Evolutionary conservation across 768 basidiomycete genomes (phyloP).

Genomic region (Pleurotus citrinopileatus): DNA sequence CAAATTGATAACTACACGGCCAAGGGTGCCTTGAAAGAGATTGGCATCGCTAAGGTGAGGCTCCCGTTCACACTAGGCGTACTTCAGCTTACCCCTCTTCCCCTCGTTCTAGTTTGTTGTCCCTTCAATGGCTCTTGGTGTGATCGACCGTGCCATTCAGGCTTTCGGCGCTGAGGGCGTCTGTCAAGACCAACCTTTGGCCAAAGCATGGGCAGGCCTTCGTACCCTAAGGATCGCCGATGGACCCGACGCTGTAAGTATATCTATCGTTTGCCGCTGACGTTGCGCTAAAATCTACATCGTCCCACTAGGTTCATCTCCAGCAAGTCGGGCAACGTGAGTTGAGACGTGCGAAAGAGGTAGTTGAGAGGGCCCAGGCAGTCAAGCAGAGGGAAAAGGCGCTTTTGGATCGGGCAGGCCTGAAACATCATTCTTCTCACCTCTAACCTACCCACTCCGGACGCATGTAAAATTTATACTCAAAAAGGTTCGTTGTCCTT

Average conservation of each 20-base stretch:
- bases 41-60: constrained; percentile 91
- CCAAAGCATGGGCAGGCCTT: constrained; percentile 71
- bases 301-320: constrained; percentile 68
- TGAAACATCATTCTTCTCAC: constrained; percentile 32
- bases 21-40: constrained; percentile 96
- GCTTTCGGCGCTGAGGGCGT: constrained; percentile 96
- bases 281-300: constrained; percentile 9
- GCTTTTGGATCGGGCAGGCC: constrained; percentile 55
- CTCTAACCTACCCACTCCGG: constrained; percentile 3
- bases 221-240: constrained; percentile 88
- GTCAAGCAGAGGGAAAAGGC: constrained; percentile 59
- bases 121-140: constrained; percentile 82
- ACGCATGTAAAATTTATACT: too few species aligned
- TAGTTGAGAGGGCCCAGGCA: constrained; percentile 54
- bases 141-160: constrained; percentile 96
- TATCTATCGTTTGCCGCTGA: constrained; percentile 8
- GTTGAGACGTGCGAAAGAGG: constrained; percentile 67
- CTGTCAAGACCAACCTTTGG: constrained; percentile 84
- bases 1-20: constrained; percentile 89
- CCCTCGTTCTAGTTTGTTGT: constrained; percentile 72
- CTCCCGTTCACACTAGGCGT: background rate
- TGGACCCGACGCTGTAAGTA: constrained; percentile 73
- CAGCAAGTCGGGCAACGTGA: constrained; percentile 93
- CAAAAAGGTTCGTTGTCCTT: constrained; percentile 3
- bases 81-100: background rate